A percentile compares a stretch with the other conserved stretches of the same genome.
Evolutionary conservation across 2,329 filamentous ascomycete species (phyloP).

Genomic region (Mollisiaceae sp.): DNA sequence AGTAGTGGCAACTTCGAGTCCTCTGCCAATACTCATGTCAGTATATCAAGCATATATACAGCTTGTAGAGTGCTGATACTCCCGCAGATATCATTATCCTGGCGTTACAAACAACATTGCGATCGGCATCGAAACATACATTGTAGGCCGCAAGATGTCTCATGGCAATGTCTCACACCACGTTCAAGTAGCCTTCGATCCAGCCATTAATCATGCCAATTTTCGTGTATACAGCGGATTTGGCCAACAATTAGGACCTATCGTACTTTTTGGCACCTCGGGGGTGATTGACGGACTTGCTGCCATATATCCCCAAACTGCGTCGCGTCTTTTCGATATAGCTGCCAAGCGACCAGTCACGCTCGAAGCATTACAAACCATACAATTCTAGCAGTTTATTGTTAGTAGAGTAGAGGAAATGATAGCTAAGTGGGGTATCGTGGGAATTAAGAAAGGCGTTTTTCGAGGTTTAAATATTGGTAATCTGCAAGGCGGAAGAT

Average conservation of each 20-base stretch:
- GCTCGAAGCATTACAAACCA: slow-evolving; percentile 50
- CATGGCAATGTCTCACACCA: slow-evolving; percentile 68
- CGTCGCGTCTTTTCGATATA: slow-evolving; percentile 60
- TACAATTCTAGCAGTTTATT: slow-evolving; percentile 60
- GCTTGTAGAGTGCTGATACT: background rate
- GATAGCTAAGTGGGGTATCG: slow-evolving; percentile 60
- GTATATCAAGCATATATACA: slow-evolving; percentile 29
- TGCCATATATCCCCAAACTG: slow-evolving; percentile 64
- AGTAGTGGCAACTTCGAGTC: slow-evolving; percentile 61
- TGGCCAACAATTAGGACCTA: slow-evolving; percentile 65
- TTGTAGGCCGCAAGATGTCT: slow-evolving; percentile 70
- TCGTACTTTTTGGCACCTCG: slow-evolving; percentile 64
- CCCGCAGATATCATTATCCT: slow-evolving; percentile 56
- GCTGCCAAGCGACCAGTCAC: slow-evolving; percentile 45
- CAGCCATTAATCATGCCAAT: slow-evolving; percentile 59
- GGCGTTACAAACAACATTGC: slow-evolving; percentile 68
- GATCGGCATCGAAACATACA: slow-evolving; percentile 61
- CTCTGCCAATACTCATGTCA: slow-evolving; percentile 65
- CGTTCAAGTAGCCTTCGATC: slow-evolving; percentile 62
- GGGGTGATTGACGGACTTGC: slow-evolving; percentile 71
- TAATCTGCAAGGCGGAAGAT: slow-evolving; percentile 58
- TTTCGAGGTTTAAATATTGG: slow-evolving; percentile 60
- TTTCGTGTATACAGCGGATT: slow-evolving; percentile 67
- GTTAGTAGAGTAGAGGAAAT: slow-evolving; percentile 65
- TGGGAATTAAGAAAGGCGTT: slow-evolving; percentile 68